Evolutionary conservation across 1,139 yeast genomes (phyloP).

Genomic region (Kodamaea alishanica): DNA sequence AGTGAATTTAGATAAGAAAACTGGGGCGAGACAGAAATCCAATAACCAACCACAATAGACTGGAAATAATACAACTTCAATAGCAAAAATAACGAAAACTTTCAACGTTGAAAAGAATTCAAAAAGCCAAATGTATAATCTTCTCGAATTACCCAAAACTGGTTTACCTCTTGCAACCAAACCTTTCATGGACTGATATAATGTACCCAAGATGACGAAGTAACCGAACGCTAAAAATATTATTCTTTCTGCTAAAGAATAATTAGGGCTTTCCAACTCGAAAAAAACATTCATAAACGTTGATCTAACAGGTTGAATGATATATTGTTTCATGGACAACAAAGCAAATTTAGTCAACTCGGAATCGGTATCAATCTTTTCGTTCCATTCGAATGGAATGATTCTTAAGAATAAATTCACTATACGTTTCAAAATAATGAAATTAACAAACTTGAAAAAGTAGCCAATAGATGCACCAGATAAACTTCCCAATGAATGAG

Average conservation of each 20-base stretch:
- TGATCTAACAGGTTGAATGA: conserved; percentile 17
- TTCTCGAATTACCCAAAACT: conserved; percentile 46
- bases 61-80: conserved; percentile 83
- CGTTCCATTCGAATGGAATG: too few species aligned
- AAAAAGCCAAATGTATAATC: conserved; percentile 48
- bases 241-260: conserved; percentile 33
- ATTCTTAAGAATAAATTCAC: too few species aligned
- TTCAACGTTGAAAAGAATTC: conserved; percentile 59
- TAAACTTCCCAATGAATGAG: conserved; percentile 48
- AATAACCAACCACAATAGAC: conserved; percentile 78
- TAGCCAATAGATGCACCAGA: conserved; percentile 17
- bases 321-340: conserved; percentile 8
- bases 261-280: conserved; percentile 17
- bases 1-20: conserved; percentile 29
- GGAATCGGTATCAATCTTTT: neutral
- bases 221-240: conserved; percentile 38
- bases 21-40: conserved; percentile 64
- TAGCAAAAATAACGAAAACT: conserved; percentile 68
- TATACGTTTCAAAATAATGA: too few species aligned
- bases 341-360: conserved; percentile 2
- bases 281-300: conserved; percentile 10
- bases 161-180: conserved; percentile 40
- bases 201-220: conserved; percentile 22
- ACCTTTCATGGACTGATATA: conserved; percentile 35
- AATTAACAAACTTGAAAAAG: conserved; percentile 2